These are phyloP conservation scores for Heteromeles arbutifolia DNA, from an alignment of 306 rosid genomes.

Conservation along the genomic window DNA sequence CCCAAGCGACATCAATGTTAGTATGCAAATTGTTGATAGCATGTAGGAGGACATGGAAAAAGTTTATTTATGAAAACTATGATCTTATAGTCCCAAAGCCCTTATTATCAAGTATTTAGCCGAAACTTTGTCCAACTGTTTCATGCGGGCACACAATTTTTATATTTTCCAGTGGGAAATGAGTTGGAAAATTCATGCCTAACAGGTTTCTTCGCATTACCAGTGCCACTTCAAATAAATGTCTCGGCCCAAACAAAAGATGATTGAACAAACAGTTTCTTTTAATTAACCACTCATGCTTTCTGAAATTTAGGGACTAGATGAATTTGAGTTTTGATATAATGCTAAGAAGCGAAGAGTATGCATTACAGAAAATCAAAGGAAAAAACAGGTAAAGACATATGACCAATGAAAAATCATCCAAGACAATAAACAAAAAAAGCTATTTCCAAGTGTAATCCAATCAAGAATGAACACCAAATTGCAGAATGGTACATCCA, in stretches of 20 bases:
- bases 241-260: background rate
- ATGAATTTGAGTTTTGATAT: background rate
- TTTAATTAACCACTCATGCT: background rate
- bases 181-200: background rate
- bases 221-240: background rate
- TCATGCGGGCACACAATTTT: background rate
- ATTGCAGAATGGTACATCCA: background rate
- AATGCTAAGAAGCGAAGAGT: background rate
- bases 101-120: background rate
- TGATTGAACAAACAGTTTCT: background rate
- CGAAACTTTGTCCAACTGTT: background rate
- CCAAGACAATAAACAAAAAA: background rate
- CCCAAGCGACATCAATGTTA: conserved; percentile 2
- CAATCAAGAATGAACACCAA: background rate
- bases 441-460: background rate
- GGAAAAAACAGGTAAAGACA: background rate
- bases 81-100: background rate
- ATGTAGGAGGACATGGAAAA: background rate
- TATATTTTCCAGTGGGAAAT: background rate
- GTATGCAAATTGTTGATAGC: background rate
- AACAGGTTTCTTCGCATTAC: background rate
- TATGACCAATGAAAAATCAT: background rate
- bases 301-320: background rate
- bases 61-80: background rate
- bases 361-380: background rate